Conservation (phyloP, 106 monocot species). For the Vanilla planifolia region DNA sequence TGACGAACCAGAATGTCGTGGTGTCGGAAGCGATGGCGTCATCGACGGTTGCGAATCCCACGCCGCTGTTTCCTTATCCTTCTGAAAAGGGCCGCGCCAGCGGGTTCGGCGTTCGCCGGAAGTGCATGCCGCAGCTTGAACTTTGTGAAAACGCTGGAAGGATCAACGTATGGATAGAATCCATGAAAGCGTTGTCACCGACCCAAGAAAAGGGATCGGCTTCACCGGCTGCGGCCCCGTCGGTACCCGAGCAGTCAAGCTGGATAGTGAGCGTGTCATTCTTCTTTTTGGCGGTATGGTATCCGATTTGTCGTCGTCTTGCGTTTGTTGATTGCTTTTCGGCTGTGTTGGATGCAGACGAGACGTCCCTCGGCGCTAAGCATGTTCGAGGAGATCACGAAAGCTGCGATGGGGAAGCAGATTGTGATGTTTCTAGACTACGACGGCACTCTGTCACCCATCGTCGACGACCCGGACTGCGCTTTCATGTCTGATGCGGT, state of each 20-base stretch:
- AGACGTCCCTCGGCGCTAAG: conserved; percentile 52
- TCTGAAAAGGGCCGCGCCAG: no score
- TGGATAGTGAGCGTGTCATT: background rate
- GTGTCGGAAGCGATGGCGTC: background rate
- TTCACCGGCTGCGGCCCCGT: no score
- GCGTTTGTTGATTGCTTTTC: background rate
- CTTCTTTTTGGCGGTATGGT: background rate
- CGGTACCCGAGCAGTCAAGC: no score
- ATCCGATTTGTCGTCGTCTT: background rate
- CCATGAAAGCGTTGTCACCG: background rate
- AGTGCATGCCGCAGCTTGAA: conserved; percentile 9
- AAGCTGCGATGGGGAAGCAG: conserved; percentile 43
- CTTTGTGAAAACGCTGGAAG: conserved; percentile 4
- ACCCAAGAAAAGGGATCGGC: no score
- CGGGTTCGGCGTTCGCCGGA: no score
- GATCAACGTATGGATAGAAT: conserved; percentile 20
- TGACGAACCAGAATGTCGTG: no score
- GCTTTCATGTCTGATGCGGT: conserved; percentile 76
- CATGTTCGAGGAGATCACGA: conserved; percentile 52
- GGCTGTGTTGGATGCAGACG: conserved; percentile 6
- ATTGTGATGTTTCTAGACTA: conserved; percentile 79
- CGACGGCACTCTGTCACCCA: conserved; percentile 78
- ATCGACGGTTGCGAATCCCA: background rate
- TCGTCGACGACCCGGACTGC: conserved; percentile 65
- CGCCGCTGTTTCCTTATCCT: background rate